Percentiles rank a stretch among this genome's conserved stretches.
phyloP scores from a whole-genome alignment of 192 early-diverging fungal genomes.

The Podila verticillata region DNA sequence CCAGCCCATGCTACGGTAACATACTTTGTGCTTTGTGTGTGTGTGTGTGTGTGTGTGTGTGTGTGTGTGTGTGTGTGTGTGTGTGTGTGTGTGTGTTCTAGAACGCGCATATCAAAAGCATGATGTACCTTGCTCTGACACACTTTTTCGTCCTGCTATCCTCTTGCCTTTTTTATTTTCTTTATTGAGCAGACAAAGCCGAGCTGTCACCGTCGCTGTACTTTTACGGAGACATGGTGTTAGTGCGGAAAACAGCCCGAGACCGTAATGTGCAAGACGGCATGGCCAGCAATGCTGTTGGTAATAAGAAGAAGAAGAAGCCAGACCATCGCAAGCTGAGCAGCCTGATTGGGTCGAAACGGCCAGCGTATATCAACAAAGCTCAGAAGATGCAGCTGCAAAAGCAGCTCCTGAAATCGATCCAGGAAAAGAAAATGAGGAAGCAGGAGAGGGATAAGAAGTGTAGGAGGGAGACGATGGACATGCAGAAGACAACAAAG shows the following conservation, averaged over 20 bases:
- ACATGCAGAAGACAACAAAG: neutral
- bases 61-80: neutral
- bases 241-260: slow-evolving; percentile 14
- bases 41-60: neutral
- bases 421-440: neutral
- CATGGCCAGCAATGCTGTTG: neutral
- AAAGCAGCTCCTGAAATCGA: slow-evolving; percentile 6
- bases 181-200: slow-evolving; percentile 12
- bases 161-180: neutral
- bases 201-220: slow-evolving; percentile 31
- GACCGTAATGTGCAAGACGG: slow-evolving; percentile 16
- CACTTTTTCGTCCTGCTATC: too few species aligned
- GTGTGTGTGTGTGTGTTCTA: neutral
- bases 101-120: too few species aligned
- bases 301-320: neutral
- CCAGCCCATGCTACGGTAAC: slow-evolving; percentile 35
- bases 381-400: slow-evolving; percentile 8
- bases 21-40: neutral
- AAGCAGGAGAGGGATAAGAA: neutral
- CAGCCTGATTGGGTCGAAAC: slow-evolving; percentile 13
- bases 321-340: slow-evolving; percentile 8
- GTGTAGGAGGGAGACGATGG: neutral
- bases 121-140: too few species aligned
- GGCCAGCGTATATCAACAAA: slow-evolving; percentile 28
- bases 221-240: slow-evolving; percentile 38